Base-by-base conservation (phyloP, 306 rosid genomes). In the Cicer bijugum region DNA sequence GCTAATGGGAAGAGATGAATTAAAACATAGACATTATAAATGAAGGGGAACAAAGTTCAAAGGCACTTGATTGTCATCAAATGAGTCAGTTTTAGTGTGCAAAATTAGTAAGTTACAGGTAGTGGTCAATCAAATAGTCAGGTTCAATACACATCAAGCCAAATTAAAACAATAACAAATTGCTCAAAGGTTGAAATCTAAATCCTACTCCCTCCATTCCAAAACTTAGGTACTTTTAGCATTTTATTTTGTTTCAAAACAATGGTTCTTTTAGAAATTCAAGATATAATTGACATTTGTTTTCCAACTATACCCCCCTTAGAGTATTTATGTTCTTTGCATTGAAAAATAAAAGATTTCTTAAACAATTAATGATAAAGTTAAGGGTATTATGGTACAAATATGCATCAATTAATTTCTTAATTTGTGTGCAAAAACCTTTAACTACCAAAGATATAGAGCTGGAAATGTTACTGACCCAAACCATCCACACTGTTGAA, bases 401-500 rank as follows among this genome's bases (percentile, higher is more conserved):
- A 28, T 28, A 28, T 28, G 35, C 4, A 28, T 28, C 35, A 28
- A 28, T 28, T 28, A 28, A 28, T 28, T 28, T 28, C 35, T 28
- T 28, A 28, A 0, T 28, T 28, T 28, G 35, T 28, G 35, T 28
- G 35, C 35, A 28, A 28, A 28, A 28, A 28, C 5, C 5, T 3
- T 28, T 28, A 3, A 28, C 33, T 23, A 28, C 5, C 4, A 3
- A 28, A 28, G 35, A 28, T 28, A 28, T 28, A 51, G 66, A 71
- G 44, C 50, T 61, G 56, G 78, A 75, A 9, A 69, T 55, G 71
- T 47, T 75, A 79, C 81, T 48, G 71, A 90, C 98, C 98, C 98
- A 75, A 93, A 88, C 97, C 98, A 93, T 53, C 98, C 98, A 67
- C 97, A 91, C 63, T 96, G 97, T 89, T 93, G 98, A 84, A 93